Percentiles rank a stretch among this genome's conserved stretches.
phyloP scores from a whole-genome alignment of 345 rosid genomes.

The Pistacia integerrima region DNA sequence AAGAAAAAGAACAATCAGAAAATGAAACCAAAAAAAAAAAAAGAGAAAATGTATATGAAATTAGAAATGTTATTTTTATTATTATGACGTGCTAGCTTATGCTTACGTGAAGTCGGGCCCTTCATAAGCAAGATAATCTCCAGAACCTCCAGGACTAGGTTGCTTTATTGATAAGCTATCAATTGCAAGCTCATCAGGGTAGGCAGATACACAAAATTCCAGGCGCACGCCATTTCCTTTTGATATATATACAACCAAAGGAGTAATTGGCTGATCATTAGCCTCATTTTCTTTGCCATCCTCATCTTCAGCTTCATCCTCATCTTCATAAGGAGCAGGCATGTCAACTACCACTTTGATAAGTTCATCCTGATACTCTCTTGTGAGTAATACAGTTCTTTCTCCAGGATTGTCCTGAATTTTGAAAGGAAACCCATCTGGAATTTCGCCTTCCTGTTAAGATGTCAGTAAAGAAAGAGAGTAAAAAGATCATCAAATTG shows the following conservation, averaged over 20 bases:
- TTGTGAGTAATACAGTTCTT: conserved; percentile 42
- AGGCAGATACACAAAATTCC: conserved; percentile 61
- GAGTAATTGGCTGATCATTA: conserved; percentile 25
- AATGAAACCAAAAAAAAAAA: not conserved
- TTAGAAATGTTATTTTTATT: not conserved
- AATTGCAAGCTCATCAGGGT: conserved; percentile 48
- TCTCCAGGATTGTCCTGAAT: conserved; percentile 62
- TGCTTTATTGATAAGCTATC: conserved; percentile 53
- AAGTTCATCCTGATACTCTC: conserved; percentile 45
- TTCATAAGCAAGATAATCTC: conserved; percentile 57
- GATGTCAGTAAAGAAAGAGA: not conserved
- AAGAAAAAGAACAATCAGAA: conserved; percentile 3
- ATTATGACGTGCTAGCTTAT: too few relatives aligned
- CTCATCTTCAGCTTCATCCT: conserved; percentile 22
- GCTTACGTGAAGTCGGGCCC: conserved; percentile 73
- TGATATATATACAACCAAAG: conserved; percentile 50
- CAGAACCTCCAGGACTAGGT: conserved; percentile 21
- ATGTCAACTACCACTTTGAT: conserved; percentile 59
- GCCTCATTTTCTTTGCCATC: conserved; percentile 25
- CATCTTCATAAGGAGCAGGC: conserved; percentile 22
- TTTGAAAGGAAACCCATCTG: conserved; percentile 55
- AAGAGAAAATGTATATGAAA: not conserved
- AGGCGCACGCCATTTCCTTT: conserved; percentile 42
- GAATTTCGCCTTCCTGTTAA: conserved; percentile 32
- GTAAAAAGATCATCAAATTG: not conserved